Evolutionary conservation across 75 land plant genomes (phyloP).

Genomic region (Picea sitchensis): DNA sequence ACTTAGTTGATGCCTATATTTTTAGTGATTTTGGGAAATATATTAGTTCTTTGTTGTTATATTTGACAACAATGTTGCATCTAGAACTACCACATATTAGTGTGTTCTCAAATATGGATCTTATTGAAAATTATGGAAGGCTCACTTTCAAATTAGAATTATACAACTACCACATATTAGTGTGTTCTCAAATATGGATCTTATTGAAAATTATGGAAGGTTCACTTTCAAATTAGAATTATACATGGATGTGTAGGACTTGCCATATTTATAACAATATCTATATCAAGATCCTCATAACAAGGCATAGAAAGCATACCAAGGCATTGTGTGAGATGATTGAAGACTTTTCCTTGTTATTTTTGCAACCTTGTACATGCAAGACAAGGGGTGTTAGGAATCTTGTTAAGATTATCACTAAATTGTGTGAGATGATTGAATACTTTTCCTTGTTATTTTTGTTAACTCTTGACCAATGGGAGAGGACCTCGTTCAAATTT

Average conservation of each 20-base stretch:
- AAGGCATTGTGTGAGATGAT: conserved; percentile 23
- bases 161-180: no score
- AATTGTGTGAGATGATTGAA: conserved; percentile 47
- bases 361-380: conserved; percentile 83
- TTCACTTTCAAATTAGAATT: conserved; percentile 90
- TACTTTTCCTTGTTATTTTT: no score
- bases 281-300: conserved; percentile 87
- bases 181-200: no score
- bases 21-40: conserved; percentile 98
- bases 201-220: conserved; percentile 29
- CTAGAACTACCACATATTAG: conserved; percentile 19
- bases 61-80: conserved; percentile 89
- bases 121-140: conserved; percentile 24
- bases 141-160: background rate
- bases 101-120: no score
- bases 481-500: no score
- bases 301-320: conserved; percentile 73
- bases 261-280: conserved; percentile 73
- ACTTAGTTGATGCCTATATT: conserved; percentile 94
- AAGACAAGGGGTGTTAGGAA: conserved; percentile 93
- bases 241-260: conserved; percentile 95
- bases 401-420: conserved; percentile 87
- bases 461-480: no score
- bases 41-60: conserved; percentile 86
- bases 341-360: conserved; percentile 79